These are phyloP conservation scores for Serendipita vermifera DNA, from an alignment of 768 basidiomycete species.

Conservation along the genomic window DNA sequence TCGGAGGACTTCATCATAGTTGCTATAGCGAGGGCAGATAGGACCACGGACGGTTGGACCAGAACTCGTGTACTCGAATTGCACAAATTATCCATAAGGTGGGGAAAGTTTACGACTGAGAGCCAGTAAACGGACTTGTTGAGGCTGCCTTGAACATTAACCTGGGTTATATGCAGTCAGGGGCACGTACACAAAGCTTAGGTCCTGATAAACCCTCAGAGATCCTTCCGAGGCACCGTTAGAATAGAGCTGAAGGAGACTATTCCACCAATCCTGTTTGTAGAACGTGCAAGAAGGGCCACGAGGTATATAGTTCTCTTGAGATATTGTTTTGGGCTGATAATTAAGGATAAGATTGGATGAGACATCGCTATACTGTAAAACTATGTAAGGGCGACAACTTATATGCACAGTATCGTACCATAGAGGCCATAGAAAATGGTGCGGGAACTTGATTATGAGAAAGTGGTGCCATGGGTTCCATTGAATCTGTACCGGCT, in stretches of 20 bases:
- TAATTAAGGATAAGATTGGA: too few species aligned
- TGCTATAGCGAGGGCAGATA: slow-evolving; percentile 55
- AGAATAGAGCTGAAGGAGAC: slow-evolving; percentile 32
- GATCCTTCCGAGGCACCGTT: slow-evolving; percentile 26
- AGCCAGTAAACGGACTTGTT: slow-evolving; percentile 51
- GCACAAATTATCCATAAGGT: slow-evolving; percentile 40
- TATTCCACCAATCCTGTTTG: slow-evolving; percentile 37
- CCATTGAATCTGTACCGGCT: too few species aligned
- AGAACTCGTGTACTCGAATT: slow-evolving; percentile 38
- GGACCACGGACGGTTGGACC: slow-evolving; percentile 61
- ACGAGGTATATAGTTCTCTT: slow-evolving; percentile 13
- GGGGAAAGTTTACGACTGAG: slow-evolving; percentile 48
- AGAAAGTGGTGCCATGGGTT: too few species aligned
- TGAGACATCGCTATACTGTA: too few species aligned
- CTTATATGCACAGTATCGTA: too few species aligned
- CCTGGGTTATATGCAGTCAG: too few species aligned
- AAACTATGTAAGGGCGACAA: too few species aligned
- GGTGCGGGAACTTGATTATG: too few species aligned
- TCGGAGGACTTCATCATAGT: slow-evolving; percentile 63
- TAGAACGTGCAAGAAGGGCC: slow-evolving; percentile 24
- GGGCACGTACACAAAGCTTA: slow-evolving; percentile 38
- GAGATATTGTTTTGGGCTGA: too few species aligned
- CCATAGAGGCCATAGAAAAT: too few species aligned
- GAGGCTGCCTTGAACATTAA: too few species aligned
- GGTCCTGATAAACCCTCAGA: slow-evolving; percentile 33